A percentile compares a stretch with the other conserved stretches of the same genome.
phyloP scores from a whole-genome alignment of 2,329 filamentous ascomycete species.

The Aspergillus fischeri region DNA sequence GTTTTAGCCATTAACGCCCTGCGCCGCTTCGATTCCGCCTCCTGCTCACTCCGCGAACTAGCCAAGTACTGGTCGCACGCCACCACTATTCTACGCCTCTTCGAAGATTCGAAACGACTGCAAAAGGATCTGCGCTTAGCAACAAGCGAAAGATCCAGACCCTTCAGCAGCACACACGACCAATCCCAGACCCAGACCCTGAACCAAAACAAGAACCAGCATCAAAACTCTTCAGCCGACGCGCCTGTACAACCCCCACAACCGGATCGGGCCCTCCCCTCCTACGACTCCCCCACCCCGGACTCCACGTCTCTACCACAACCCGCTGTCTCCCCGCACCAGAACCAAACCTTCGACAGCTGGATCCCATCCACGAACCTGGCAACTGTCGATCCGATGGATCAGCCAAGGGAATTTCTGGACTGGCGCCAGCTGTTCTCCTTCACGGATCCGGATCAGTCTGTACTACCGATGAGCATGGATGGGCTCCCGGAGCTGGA shows the following conservation, averaged over 20 bases:
- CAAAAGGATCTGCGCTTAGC: slow-evolving; percentile 39
- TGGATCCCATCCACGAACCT: slow-evolving; percentile 29
- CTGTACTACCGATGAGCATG: slow-evolving; percentile 32
- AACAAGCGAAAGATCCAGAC: slow-evolving; percentile 30
- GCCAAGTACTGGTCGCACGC: slow-evolving; percentile 43
- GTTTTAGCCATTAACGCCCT: slow-evolving; percentile 44
- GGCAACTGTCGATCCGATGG: slow-evolving; percentile 28
- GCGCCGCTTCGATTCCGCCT: slow-evolving; percentile 41
- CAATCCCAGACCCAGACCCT: slow-evolving; percentile 2
- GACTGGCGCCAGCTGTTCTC: slow-evolving; percentile 43
- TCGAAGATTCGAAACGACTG: slow-evolving; percentile 41
- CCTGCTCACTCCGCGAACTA: slow-evolving; percentile 39
- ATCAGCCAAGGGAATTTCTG: slow-evolving; percentile 31
- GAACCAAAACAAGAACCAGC: not conserved
- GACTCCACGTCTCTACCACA: slow-evolving; percentile 25
- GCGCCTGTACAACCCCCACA: slow-evolving; percentile 17
- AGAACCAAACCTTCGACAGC: slow-evolving; percentile 25
- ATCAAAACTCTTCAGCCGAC: slow-evolving; percentile 6
- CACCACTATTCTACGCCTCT: slow-evolving; percentile 40
- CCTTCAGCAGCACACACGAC: slow-evolving; percentile 17
- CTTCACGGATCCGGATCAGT: slow-evolving; percentile 36
- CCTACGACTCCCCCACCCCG: slow-evolving; percentile 28
- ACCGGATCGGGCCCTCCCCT: slow-evolving; percentile 15
- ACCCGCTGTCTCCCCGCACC: slow-evolving; percentile 21
- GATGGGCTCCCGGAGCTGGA: slow-evolving; percentile 39